phyloP scores from a whole-genome alignment of 192 early-diverging fungal species.

The Lunasporangiospora selenospora region DNA sequence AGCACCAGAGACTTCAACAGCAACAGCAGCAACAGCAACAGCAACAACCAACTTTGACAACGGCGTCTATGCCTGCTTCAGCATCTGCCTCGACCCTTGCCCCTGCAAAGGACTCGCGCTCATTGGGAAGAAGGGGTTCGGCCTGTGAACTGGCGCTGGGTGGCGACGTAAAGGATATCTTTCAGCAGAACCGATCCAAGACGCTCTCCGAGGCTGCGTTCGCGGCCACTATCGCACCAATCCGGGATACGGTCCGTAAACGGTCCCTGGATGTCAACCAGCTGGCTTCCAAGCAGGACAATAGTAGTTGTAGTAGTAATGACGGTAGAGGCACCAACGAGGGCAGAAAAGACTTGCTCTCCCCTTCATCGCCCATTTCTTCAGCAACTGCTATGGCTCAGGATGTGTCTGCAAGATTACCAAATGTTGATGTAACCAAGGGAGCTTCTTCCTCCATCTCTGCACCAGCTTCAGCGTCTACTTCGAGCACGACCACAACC shows the following conservation, averaged over 20 bases:
- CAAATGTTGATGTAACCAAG: too few relatives aligned
- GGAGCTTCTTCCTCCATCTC: neutral
- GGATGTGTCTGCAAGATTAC: too few relatives aligned
- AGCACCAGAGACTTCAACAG: neutral
- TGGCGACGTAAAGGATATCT: constrained; percentile 26
- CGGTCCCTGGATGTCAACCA: neutral
- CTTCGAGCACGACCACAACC: constrained; percentile 6
- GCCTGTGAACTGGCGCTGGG: constrained; percentile 36
- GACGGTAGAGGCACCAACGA: too few relatives aligned
- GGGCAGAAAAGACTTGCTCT: too few relatives aligned
- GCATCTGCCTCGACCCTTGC: neutral
- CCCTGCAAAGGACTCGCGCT: neutral
- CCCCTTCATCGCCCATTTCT: too few relatives aligned
- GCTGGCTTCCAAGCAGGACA: too few relatives aligned
- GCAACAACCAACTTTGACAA: too few relatives aligned
- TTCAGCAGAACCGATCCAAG: constrained; percentile 39
- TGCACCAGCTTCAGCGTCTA: neutral
- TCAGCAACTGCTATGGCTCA: too few relatives aligned
- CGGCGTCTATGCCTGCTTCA: too few relatives aligned
- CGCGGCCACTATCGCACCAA: constrained; percentile 19
- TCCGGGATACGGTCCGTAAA: constrained; percentile 2
- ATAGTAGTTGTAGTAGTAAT: too few relatives aligned
- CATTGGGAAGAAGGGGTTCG: constrained; percentile 13
- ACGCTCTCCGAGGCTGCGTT: constrained; percentile 29
- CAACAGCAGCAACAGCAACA: neutral